Evolutionary conservation across 768 basidiomycete species (phyloP).

Genomic region (Boletus speciosus): DNA sequence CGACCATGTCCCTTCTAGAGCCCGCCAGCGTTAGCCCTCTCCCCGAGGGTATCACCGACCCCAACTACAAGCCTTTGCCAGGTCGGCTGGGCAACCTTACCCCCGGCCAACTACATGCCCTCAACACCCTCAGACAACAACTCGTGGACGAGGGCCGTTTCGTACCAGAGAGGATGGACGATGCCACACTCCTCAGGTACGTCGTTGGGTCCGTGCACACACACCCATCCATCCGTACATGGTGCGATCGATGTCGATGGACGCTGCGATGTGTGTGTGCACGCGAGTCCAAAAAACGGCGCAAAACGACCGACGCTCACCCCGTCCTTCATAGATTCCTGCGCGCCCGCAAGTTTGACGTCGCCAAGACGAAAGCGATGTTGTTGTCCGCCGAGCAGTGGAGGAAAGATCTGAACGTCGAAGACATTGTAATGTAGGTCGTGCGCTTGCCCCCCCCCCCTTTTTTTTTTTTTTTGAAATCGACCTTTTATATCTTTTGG

Average conservation of each 20-base stretch:
- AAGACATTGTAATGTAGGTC: constrained; percentile 65
- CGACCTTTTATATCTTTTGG: no score
- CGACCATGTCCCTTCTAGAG: constrained; percentile 29
- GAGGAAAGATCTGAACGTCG: constrained; percentile 82
- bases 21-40: constrained; percentile 53
- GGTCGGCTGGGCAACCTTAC: constrained; percentile 81
- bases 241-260: constrained; percentile 16
- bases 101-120: constrained; percentile 54
- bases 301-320: not conserved
- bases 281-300: not conserved
- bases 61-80: constrained; percentile 62
- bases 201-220: constrained; percentile 12
- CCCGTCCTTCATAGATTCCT: constrained; percentile 60
- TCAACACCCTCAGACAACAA: constrained; percentile 66
- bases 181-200: constrained; percentile 65
- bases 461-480: not conserved
- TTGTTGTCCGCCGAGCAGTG: constrained; percentile 78
- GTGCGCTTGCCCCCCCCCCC: not conserved
- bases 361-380: constrained; percentile 81
- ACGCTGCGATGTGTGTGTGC: not conserved
- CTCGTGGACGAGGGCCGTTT: constrained; percentile 58
- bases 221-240: not conserved
- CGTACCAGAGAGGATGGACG: constrained; percentile 64
- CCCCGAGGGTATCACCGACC: constrained; percentile 58
- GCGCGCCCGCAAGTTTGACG: constrained; percentile 90